A percentile compares a stretch with the other conserved stretches of the same genome.
These are phyloP conservation scores for Hypoxylon sp. DNA, from an alignment of 2,329 filamentous ascomycete genomes.

Conservation along the genomic window DNA sequence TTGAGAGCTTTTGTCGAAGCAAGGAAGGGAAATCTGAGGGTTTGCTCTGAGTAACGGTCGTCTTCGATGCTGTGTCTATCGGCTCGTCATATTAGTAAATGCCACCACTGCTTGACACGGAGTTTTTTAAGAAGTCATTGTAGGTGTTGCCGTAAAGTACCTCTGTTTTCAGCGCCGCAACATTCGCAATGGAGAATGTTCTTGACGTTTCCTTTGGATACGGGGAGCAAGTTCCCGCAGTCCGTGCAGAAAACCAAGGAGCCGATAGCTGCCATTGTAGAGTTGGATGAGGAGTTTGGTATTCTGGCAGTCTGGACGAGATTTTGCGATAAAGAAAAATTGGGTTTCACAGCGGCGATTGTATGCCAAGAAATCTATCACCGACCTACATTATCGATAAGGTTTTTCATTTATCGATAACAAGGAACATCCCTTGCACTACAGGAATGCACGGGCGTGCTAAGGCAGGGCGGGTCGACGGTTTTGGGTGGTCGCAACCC, in stretches of 20 bases:
- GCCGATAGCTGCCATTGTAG: constrained; percentile 85
- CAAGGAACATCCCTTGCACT: too few relatives aligned
- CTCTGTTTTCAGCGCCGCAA: constrained; percentile 88
- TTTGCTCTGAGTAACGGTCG: constrained; percentile 86
- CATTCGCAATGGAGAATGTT: constrained; percentile 86
- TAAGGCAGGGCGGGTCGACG: constrained; percentile 30
- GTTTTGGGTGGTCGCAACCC: constrained; percentile 23
- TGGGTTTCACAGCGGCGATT: neutral
- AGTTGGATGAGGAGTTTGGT: neutral
- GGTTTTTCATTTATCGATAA: constrained; percentile 13
- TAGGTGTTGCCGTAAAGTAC: constrained; percentile 61
- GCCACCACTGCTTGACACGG: neutral
- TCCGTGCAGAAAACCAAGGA: constrained; percentile 93
- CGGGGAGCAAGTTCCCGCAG: constrained; percentile 90
- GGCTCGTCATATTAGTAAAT: constrained; percentile 29
- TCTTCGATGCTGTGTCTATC: constrained; percentile 80
- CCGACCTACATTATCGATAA: constrained; percentile 15
- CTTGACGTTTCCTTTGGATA: constrained; percentile 81
- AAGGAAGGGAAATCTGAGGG: constrained; percentile 90
- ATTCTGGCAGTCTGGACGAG: neutral
- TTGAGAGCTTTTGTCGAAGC: constrained; percentile 89
- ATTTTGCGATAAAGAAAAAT: neutral
- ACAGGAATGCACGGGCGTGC: constrained; percentile 15
- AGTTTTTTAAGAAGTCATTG: constrained; percentile 6
- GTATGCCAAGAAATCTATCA: neutral